These are phyloP conservation scores for Lodderomyces pseudojiufengensis DNA, from an alignment of 1,139 yeast genomes.

Conservation along the genomic window DNA sequence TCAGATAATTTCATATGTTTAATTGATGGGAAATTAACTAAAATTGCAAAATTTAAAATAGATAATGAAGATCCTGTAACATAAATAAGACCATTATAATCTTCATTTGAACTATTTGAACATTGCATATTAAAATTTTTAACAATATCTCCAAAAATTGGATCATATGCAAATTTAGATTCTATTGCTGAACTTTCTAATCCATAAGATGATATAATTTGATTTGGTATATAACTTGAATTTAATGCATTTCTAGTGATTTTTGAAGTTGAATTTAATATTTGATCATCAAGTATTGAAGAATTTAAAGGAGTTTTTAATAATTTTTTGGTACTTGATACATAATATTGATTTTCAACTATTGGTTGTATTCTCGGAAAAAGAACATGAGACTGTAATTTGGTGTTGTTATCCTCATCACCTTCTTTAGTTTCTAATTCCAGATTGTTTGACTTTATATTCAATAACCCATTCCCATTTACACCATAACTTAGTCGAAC, in stretches of 20 bases:
- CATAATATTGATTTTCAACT: neutral
- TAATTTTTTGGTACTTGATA: conserved; percentile 1
- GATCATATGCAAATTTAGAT: conserved; percentile 35
- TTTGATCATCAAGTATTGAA: neutral
- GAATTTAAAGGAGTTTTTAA: neutral
- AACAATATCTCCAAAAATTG: conserved; percentile 28
- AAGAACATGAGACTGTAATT: no score
- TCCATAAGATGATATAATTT: conserved; percentile 21
- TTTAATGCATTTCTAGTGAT: neutral
- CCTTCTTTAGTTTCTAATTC: neutral
- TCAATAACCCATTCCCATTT: conserved; percentile 26
- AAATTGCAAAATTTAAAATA: conserved; percentile 24
- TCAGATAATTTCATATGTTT: conserved; percentile 14
- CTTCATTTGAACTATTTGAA: conserved; percentile 11
- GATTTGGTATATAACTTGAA: conserved; percentile 21
- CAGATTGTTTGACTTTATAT: conserved; percentile 3
- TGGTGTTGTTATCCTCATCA: neutral
- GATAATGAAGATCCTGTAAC: conserved; percentile 32
- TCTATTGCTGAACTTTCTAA: conserved; percentile 23
- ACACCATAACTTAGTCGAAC: conserved; percentile 39
- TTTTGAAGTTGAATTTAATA: neutral
- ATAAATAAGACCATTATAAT: conserved; percentile 26
- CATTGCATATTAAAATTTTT: conserved; percentile 18
- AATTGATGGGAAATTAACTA: neutral
- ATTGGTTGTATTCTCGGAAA: conserved; percentile 5